Evolutionary conservation across 2,329 filamentous ascomycete genomes (phyloP).

Genomic region (Verticillium dahliae): DNA sequence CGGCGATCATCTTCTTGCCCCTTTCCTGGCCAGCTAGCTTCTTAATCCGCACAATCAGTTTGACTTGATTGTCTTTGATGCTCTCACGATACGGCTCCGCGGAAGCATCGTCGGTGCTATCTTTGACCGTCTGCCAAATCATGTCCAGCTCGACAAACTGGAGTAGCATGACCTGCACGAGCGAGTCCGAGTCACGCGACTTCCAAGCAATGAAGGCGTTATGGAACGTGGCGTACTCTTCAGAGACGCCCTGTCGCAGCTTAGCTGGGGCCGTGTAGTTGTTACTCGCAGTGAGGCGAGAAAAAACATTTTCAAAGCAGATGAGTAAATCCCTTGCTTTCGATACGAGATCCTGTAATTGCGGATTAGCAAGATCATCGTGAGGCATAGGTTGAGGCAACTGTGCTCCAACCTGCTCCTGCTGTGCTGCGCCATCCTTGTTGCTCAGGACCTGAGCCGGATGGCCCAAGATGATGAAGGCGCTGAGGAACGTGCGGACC

Average conservation of each 20-base stretch:
- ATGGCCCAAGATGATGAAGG: conserved; percentile 74
- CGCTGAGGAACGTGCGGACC: conserved; percentile 70
- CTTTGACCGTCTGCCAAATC: conserved; percentile 78
- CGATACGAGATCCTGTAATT: conserved; percentile 64
- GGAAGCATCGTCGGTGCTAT: conserved; percentile 66
- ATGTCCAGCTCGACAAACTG: conserved; percentile 80
- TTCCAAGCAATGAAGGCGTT: conserved; percentile 82
- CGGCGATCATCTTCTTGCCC: conserved; percentile 66
- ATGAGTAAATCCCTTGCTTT: conserved; percentile 74
- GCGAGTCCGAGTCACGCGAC: conserved; percentile 67
- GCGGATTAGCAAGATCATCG: conserved; percentile 53
- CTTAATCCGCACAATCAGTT: conserved; percentile 73
- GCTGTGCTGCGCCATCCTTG: conserved; percentile 56
- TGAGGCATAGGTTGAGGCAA: conserved; percentile 35
- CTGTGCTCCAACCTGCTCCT: conserved; percentile 47
- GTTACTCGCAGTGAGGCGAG: conserved; percentile 59
- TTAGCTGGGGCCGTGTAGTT: conserved; percentile 59
- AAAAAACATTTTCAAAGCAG: conserved; percentile 68
- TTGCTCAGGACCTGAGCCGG: conserved; percentile 71
- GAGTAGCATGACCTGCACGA: conserved; percentile 80
- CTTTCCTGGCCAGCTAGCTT: conserved; percentile 65
- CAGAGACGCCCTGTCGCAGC: conserved; percentile 55
- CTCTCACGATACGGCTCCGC: conserved; percentile 72
- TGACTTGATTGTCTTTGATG: conserved; percentile 74
- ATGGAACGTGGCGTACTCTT: conserved; percentile 67